phyloP scores from a whole-genome alignment of 2,329 filamentous ascomycete species.

The Fusarium buharicum region DNA sequence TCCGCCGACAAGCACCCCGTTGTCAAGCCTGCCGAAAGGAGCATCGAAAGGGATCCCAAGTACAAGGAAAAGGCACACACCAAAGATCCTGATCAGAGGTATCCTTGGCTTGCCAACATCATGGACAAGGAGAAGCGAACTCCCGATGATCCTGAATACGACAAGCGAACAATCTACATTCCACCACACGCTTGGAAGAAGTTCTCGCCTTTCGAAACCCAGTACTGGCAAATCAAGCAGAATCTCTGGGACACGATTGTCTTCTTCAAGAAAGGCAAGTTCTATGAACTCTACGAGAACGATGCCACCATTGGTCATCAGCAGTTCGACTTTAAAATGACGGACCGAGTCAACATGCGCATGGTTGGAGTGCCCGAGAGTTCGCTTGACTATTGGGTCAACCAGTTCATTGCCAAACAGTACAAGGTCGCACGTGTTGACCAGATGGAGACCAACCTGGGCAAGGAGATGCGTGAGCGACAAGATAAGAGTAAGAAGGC shows the following conservation, averaged over 20 bases:
- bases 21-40: conserved; percentile 47
- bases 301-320: conserved; percentile 97
- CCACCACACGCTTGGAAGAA: conserved; percentile 81
- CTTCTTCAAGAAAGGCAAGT: conserved; percentile 99
- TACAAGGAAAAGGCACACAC: conserved; percentile 76
- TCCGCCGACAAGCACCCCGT: conserved; percentile 54
- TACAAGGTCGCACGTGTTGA: conserved; percentile 97
- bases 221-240: conserved; percentile 99
- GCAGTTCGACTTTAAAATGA: conserved; percentile 96
- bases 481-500: conserved; percentile 76
- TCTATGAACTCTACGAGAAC: conserved; percentile 98
- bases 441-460: conserved; percentile 94
- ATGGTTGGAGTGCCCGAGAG: conserved; percentile 99
- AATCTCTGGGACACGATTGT: conserved; percentile 98
- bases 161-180: conserved; percentile 90
- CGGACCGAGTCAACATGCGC: conserved; percentile 98
- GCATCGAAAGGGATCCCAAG: conserved; percentile 47
- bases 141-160: conserved; percentile 84
- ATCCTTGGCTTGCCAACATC: conserved; percentile 89
- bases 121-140: conserved; percentile 85
- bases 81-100: conserved; percentile 85
- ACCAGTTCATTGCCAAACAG: conserved; percentile 97
- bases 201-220: conserved; percentile 95
- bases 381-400: conserved; percentile 96
- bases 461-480: conserved; percentile 98